Base-by-base conservation (phyloP, 176 grass and related monocot species). In the Puccinellia tenuiflora region DNA sequence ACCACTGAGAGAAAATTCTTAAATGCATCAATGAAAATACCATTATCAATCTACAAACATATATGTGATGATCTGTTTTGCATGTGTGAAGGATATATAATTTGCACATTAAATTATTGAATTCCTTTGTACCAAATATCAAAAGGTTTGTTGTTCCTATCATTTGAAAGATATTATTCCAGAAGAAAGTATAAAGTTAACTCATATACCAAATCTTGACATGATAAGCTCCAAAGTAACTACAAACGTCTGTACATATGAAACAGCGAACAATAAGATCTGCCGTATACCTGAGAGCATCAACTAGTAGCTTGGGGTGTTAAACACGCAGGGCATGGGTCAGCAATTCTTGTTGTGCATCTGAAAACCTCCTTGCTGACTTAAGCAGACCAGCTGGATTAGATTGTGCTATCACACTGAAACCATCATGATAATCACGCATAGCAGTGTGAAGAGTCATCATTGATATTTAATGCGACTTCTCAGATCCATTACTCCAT, bases 231-330 rank as follows among this genome's bases (percentile, higher is more conserved):
- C 56, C 14, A 40, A 81, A 77, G 22, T 10, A n/a, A n/a, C n/a
- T n/a, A n/a, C n/a, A n/a, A n/a, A n/a, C n/a, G n/a, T 51, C 14
- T 16, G 16, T 68, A 68, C 45, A 53, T 17, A 20, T 24, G 14
- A 81, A 5, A 81, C 50, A 34, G 12, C 48, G 6, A 66, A 50
- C 29, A 37, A 29, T 37, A 33, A 39, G 52, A 59, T 80, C 50
- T 50, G 16, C 1, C 16, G 68, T 6, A 52, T 92, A 92, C 90
- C 90, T 89, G 87, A 73, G 54, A 33, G 54, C 6, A 80, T 31
- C 40, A 68, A 42, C 63, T 79, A 42, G 51, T 77, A 38, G 25
- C 63, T 76, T 52, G 83, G 18, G 68, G 54, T 80, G 83, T 45
- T 38, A 80, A 83, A 80, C 87, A 86, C 12, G 57, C 37, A 55